Evolutionary conservation across 768 basidiomycete genomes (phyloP).

Genomic region (Leccinum boreale): DNA sequence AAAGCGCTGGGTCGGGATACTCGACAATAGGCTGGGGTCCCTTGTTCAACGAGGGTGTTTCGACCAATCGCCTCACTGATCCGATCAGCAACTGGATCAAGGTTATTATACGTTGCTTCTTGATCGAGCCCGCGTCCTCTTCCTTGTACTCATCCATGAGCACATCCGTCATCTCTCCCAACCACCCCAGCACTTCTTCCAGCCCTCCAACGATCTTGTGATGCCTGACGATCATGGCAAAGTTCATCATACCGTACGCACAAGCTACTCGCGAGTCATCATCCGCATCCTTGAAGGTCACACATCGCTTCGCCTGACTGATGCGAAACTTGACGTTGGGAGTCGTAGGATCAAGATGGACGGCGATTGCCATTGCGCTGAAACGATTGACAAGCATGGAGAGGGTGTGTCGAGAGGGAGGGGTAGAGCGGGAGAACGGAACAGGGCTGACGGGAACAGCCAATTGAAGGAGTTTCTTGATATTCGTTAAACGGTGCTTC

Average conservation of each 20-base stretch:
- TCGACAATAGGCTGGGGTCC: constrained; percentile 25
- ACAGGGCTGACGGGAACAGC: constrained; percentile 70
- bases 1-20: constrained; percentile 63
- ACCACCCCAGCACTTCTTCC: constrained; percentile 57
- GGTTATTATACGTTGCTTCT: constrained; percentile 30
- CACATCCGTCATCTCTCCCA: constrained; percentile 52
- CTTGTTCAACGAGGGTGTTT: constrained; percentile 38
- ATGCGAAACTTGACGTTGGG: constrained; percentile 51
- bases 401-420: constrained; percentile 52
- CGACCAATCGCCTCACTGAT: constrained; percentile 51
- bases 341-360: constrained; percentile 59
- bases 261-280: constrained; percentile 61
- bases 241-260: constrained; percentile 71
- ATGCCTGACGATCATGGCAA: constrained; percentile 59
- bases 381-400: constrained; percentile 84
- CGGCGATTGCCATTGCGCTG: constrained; percentile 64
- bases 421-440: constrained; percentile 52
- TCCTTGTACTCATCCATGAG: constrained; percentile 56
- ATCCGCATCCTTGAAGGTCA: constrained; percentile 65
- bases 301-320: constrained; percentile 61
- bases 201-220: constrained; percentile 44
- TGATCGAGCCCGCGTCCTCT: constrained; percentile 20
- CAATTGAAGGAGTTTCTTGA: constrained; percentile 69
- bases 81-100: constrained; percentile 54
- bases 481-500: constrained; percentile 38